Evolutionary conservation across 2,329 filamentous ascomycete genomes (phyloP).

Genomic region (Venturia pyrina): DNA sequence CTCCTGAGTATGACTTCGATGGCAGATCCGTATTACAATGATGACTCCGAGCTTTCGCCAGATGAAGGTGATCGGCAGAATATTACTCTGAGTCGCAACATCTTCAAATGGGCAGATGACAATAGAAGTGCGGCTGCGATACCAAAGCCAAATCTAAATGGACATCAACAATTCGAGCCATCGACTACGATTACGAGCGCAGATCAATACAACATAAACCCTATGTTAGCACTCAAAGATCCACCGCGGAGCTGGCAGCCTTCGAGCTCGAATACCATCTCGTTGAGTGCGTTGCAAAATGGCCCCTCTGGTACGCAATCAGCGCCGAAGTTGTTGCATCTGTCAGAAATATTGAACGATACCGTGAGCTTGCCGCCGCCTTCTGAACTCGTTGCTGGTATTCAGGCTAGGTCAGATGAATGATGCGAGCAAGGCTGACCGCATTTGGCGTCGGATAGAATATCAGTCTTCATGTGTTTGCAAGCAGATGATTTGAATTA

Average conservation of each 20-base stretch:
- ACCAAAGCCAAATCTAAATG: not conserved
- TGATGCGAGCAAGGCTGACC: not conserved
- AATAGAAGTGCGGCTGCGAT: constrained; percentile 17
- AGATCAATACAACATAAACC: constrained; percentile 12
- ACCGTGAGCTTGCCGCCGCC: constrained; percentile 9
- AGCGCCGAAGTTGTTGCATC: not conserved
- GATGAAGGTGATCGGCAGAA: constrained; percentile 4
- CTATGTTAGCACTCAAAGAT: constrained; percentile 9
- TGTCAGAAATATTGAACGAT: constrained; percentile 9
- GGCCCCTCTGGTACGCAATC: not conserved
- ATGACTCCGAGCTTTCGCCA: constrained; percentile 5
- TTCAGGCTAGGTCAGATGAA: constrained; percentile 2
- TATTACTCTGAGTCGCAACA: constrained; percentile 25
- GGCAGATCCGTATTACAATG: constrained; percentile 6
- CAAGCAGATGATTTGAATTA: not conserved
- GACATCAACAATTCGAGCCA: not conserved
- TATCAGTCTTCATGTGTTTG: not conserved
- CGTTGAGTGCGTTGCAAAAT: not conserved
- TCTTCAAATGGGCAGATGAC: constrained; percentile 29
- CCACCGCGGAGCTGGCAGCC: constrained; percentile 2
- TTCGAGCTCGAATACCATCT: not conserved
- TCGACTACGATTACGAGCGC: constrained; percentile 6
- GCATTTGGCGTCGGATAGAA: not conserved
- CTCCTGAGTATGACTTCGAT: constrained; percentile 6
- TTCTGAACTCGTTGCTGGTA: constrained; percentile 7